phyloP scores from a whole-genome alignment of 768 basidiomycete genomes.

The Candolleomyces efflorescens region DNA sequence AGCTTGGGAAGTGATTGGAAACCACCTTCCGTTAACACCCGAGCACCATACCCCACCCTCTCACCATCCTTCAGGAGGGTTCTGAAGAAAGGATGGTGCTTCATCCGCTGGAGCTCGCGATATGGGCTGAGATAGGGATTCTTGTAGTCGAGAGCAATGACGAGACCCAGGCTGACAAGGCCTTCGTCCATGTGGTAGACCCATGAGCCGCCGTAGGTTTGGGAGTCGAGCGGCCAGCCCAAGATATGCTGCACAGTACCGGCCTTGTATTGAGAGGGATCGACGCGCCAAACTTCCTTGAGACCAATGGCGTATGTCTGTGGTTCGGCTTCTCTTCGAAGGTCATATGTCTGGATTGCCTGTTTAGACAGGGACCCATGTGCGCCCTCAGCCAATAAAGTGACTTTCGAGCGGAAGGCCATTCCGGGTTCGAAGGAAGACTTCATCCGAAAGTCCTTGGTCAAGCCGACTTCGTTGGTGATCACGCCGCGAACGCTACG shows the following conservation, averaged over 20 bases:
- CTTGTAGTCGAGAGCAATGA: slow-evolving; percentile 90
- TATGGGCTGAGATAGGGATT: slow-evolving; percentile 94
- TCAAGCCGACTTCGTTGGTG: slow-evolving; percentile 93
- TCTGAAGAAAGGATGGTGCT: slow-evolving; percentile 92
- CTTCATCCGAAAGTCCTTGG: slow-evolving; percentile 71
- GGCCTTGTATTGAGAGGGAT: slow-evolving; percentile 53
- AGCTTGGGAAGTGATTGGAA: slow-evolving; percentile 83
- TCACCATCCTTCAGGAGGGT: slow-evolving; percentile 66
- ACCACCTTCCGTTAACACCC: slow-evolving; percentile 90
- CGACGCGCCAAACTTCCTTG: slow-evolving; percentile 96
- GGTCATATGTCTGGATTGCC: slow-evolving; percentile 66
- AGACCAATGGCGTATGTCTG: slow-evolving; percentile 96
- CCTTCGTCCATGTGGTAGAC: slow-evolving; percentile 94
- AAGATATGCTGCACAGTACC: slow-evolving; percentile 90
- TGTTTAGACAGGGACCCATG: slow-evolving; percentile 89
- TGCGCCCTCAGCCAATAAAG: slow-evolving; percentile 91
- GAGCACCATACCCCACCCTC: slow-evolving; percentile 87
- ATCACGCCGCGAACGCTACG: slow-evolving; percentile 69
- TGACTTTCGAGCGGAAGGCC: slow-evolving; percentile 90
- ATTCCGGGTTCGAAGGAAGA: slow-evolving; percentile 93
- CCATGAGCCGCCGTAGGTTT: slow-evolving; percentile 92
- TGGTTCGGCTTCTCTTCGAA: slow-evolving; percentile 67
- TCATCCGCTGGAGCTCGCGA: slow-evolving; percentile 91
- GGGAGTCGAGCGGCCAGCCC: slow-evolving; percentile 84
- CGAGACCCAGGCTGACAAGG: slow-evolving; percentile 85